These are phyloP conservation scores for Xylariaceae sp. DNA, from an alignment of 2,329 filamentous ascomycete species.

Conservation along the genomic window DNA sequence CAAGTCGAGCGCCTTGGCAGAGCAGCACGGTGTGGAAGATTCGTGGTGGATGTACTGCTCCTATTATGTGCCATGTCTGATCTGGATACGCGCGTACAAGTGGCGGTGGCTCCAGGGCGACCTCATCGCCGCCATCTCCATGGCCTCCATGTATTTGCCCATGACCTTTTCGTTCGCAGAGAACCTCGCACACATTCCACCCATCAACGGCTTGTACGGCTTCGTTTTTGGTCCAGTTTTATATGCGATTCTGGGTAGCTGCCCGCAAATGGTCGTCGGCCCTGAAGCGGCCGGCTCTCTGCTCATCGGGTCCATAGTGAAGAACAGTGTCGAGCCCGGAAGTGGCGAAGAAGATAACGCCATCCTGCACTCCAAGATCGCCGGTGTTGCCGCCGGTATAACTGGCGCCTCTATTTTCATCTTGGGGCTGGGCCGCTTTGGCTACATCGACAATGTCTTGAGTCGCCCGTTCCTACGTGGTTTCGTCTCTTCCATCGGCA, in stretches of 20 bases:
- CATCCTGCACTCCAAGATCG: constrained; percentile 70
- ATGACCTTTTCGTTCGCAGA: constrained; percentile 92
- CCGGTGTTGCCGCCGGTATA: constrained; percentile 82
- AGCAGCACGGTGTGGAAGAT: constrained; percentile 69
- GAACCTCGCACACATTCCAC: constrained; percentile 87
- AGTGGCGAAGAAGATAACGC: constrained; percentile 61
- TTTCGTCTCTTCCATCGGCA: constrained; percentile 95
- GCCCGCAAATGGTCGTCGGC: constrained; percentile 88
- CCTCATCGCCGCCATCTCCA: constrained; percentile 81
- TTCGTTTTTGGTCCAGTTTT: constrained; percentile 91
- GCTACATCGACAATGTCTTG: constrained; percentile 90
- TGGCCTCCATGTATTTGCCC: constrained; percentile 97
- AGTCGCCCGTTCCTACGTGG: constrained; percentile 88
- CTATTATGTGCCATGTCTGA: constrained; percentile 89
- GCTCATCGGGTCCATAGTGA: constrained; percentile 81
- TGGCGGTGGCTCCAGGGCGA: constrained; percentile 81
- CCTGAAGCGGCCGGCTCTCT: constrained; percentile 92
- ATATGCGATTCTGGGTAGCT: constrained; percentile 87
- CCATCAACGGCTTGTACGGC: constrained; percentile 89
- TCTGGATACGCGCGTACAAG: constrained; percentile 85
- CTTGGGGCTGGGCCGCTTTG: constrained; percentile 77
- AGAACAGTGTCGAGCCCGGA: constrained; percentile 68
- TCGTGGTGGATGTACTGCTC: constrained; percentile 77
- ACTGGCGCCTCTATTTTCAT: constrained; percentile 85
- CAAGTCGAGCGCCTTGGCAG: constrained; percentile 67